phyloP scores from a whole-genome alignment of 306 rosid species.

The Quercus agrifolia region DNA sequence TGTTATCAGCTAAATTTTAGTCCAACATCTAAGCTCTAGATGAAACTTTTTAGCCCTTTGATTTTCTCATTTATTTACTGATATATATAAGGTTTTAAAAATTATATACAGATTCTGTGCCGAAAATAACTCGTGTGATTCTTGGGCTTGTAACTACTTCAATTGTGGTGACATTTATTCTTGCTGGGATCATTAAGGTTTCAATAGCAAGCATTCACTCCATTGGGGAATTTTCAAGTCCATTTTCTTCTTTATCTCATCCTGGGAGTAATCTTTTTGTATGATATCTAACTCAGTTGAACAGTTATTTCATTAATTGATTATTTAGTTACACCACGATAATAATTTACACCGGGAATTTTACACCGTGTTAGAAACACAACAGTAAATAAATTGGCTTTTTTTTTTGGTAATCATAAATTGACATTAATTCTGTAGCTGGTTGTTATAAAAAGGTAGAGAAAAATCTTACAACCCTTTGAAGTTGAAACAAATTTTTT shows the following conservation, averaged over 20 bases:
- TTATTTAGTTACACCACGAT: not conserved
- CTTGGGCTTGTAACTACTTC: constrained; percentile 52
- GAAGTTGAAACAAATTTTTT: not conserved
- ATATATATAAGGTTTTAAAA: not conserved
- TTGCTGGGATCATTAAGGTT: constrained; percentile 63
- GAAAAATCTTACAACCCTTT: not conserved
- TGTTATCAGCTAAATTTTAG: constrained; percentile 3
- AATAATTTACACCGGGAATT: not conserved
- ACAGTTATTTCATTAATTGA: not conserved
- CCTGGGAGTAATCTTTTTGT: constrained; percentile 81
- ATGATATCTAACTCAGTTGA: constrained; percentile 26
- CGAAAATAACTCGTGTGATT: constrained; percentile 44
- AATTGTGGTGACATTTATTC: constrained; percentile 54
- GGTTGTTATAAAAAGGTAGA: not conserved
- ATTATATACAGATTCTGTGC: constrained; percentile 61
- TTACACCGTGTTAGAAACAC: not conserved
- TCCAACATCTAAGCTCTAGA: not conserved
- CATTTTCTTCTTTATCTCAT: constrained; percentile 57
- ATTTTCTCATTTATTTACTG: not conserved
- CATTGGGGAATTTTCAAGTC: constrained; percentile 37
- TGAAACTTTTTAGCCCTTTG: not conserved
- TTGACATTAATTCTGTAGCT: not conserved
- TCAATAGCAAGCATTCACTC: constrained; percentile 80
- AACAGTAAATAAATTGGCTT: not conserved
- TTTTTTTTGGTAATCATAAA: too few species aligned